These are phyloP conservation scores for Sarocladium kiliense DNA, from an alignment of 2,329 filamentous ascomycete species.

Conservation along the genomic window DNA sequence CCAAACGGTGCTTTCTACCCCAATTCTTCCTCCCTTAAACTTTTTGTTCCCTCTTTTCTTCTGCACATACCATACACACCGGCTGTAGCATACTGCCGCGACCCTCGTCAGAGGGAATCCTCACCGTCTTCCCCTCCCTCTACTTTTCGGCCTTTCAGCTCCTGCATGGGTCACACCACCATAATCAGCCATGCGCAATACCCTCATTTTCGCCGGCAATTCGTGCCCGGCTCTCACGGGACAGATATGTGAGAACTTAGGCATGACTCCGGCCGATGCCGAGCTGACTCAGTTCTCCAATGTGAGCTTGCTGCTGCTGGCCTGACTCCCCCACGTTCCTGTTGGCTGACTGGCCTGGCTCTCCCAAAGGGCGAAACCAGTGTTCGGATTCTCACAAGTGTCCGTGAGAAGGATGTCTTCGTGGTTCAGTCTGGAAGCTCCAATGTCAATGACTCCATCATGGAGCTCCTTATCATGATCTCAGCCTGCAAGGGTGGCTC, in stretches of 20 bases:
- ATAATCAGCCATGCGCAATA: slow-evolving; percentile 52
- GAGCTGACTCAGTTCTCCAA: slow-evolving; percentile 68
- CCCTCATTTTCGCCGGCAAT: slow-evolving; percentile 62
- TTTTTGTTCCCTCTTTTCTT: neutral
- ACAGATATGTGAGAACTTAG: slow-evolving; percentile 64
- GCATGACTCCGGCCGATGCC: slow-evolving; percentile 58
- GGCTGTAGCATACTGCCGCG: neutral
- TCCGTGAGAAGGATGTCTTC: slow-evolving; percentile 98
- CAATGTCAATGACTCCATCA: slow-evolving; percentile 97
- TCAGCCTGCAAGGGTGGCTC: slow-evolving; percentile 97
- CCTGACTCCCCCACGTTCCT: slow-evolving; percentile 1
- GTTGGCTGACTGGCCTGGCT: slow-evolving; percentile 13
- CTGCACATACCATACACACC: neutral
- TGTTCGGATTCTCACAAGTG: slow-evolving; percentile 65
- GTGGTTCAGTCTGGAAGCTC: slow-evolving; percentile 95
- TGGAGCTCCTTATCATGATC: slow-evolving; percentile 99
- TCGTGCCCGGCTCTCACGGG: slow-evolving; percentile 60
- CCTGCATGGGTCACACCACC: slow-evolving; percentile 4
- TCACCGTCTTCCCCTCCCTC: slow-evolving; percentile 5
- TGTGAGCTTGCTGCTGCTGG: slow-evolving; percentile 41
- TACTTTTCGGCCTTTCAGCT: neutral
- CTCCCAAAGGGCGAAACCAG: slow-evolving; percentile 59
- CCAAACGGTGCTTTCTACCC: neutral
- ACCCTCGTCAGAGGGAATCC: neutral
- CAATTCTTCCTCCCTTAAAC: neutral